Evolutionary conservation across 768 basidiomycete species (phyloP), one percentile per base, ranked within the genome.

Genomic region (Tricholomella constricta): DNA sequence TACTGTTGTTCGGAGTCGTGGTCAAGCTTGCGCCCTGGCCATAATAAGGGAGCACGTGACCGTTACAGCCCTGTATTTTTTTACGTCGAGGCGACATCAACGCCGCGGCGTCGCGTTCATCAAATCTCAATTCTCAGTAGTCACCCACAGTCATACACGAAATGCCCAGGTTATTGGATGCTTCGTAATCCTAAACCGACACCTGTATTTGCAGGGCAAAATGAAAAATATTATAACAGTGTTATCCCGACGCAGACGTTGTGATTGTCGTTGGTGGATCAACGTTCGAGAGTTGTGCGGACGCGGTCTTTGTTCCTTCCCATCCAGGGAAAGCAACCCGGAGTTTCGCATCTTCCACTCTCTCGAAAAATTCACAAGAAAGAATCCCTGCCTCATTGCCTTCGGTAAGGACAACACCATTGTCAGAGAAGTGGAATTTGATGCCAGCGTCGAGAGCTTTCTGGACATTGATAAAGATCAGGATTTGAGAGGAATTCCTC

Each of bases 381-480:
- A 96, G 63, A 50, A 82, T 74, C 0, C 94, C 93, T 2, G 65
- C 62, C 36, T 75, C 75, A 54, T 92, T 75, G 1, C 96, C 96
- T 45, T 84, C 85, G 0, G 91, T 93, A 1, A 98, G 79, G 10
- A 98, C 79, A 17, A 98, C 95, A 2, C 91, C 93, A 57, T 98
- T 98, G 3, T 82, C 75, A 2, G 93, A 95, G 2, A 92, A 68
- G 68, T 81, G 86, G 54, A 98, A 90, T 48, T 78, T 75, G 67
- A 91, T 75, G 1, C 89, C 90, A 2, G 79, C 79, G 22, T 81
- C 77, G 41, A 91, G 70, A 0, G 87, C 89, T 57, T 81, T 85
- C 48, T 81, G 75, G 3, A 95, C 74, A 57, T 95, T 78, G 54
- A 98, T 78, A 62, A 86, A 94, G 40, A 98, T 88, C 48, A 94